Base-by-base conservation (phyloP, 1,284 basidiomycete species). In the Malassezia globosa region DNA sequence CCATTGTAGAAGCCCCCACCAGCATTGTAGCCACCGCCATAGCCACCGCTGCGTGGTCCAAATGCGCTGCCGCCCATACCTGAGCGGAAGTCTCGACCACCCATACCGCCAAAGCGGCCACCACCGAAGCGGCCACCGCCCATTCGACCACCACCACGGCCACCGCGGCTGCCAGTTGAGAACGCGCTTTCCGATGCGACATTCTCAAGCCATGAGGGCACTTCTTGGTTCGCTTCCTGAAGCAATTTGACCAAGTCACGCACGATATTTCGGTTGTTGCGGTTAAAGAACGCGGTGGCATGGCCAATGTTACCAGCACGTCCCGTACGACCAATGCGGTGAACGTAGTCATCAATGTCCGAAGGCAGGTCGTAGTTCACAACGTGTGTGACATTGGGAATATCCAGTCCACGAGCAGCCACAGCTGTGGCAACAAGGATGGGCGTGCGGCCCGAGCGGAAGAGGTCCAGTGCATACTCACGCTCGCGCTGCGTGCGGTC, bases 251-350 rank as follows among this genome's bases (percentile, higher is more conserved):
- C 76, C 39, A 97, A 78, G 66, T 94, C 89, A 44, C 84, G 81
- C 39, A 86, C 86, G 58, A 96, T 92, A 75, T 88, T 71, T 53
- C 67, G 66, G 69, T 75, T 75, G 58, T 73, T 73, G 26, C 74
- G 71, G 70, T 75, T 75, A 68, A 75, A 73, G 64, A 75, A 75
- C 48, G 73, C 72, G 22, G 74, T 99, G 27, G 86, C 84, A 56
- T 84, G 80, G 77, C 92, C 92, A n/a, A 83, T 85, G 78, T 99
- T 99, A 61, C 92, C 92, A 13, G 94, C 94, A 81, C 92, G 90
- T 48, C 94, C 92, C 18, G 94, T 97, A 79, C 92, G 88, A 78
- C 92, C 92, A 69, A 71, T 71, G 14, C 68, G 64, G 60, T 71
- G 68, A 19, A 71, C 68, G 46, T 71, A 71, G 55, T 71, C 94